Percentiles rank a stretch among this genome's conserved stretches.
Evolutionary conservation across 2,329 filamentous ascomycete species (phyloP).

Genomic region (Neonectria neomacrospora): DNA sequence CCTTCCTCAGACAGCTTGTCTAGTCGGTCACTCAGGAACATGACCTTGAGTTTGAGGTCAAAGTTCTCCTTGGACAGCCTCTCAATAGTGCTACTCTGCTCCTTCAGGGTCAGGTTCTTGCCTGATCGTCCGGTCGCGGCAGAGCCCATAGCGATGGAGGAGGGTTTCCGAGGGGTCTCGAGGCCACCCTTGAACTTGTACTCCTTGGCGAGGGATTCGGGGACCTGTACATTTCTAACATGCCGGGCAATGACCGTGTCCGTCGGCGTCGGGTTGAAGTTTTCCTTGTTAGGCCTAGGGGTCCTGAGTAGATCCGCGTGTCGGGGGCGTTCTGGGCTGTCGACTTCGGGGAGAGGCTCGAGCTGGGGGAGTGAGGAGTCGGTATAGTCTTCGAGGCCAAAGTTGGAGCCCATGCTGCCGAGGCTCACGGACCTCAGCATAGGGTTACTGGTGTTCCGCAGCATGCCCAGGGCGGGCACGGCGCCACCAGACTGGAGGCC

Average conservation of each 20-base stretch:
- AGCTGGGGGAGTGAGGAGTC: conserved; percentile 59
- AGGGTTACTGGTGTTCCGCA: conserved; percentile 62
- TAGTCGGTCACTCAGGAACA: conserved; percentile 93
- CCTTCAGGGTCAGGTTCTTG: conserved; percentile 87
- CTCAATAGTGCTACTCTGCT: conserved; percentile 97
- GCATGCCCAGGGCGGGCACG: conserved; percentile 64
- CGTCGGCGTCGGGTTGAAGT: conserved; percentile 72
- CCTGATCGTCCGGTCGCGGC: conserved; percentile 65
- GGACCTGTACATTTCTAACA: conserved; percentile 89
- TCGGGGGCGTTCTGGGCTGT: conserved; percentile 53
- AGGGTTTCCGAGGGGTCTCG: conserved; percentile 66
- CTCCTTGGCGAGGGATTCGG: conserved; percentile 86
- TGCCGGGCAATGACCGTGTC: conserved; percentile 91
- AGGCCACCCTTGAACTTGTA: conserved; percentile 81
- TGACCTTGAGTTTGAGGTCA: conserved; percentile 95
- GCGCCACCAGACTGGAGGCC: conserved; percentile 85
- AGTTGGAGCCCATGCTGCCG: conserved; percentile 82
- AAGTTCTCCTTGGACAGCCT: conserved; percentile 98
- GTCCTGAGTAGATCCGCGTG: conserved; percentile 70
- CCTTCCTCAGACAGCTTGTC: conserved; percentile 95
- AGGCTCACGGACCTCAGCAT: conserved; percentile 85
- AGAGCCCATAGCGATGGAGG: conserved; percentile 59
- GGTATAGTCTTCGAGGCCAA: conserved; percentile 69
- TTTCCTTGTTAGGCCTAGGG: conserved; percentile 70
- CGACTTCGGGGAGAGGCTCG: conserved; percentile 61